Evolutionary conservation across 495 filamentous ascomycete genomes (phyloP).

Genomic region (Massariosphaeria phaeospora): DNA sequence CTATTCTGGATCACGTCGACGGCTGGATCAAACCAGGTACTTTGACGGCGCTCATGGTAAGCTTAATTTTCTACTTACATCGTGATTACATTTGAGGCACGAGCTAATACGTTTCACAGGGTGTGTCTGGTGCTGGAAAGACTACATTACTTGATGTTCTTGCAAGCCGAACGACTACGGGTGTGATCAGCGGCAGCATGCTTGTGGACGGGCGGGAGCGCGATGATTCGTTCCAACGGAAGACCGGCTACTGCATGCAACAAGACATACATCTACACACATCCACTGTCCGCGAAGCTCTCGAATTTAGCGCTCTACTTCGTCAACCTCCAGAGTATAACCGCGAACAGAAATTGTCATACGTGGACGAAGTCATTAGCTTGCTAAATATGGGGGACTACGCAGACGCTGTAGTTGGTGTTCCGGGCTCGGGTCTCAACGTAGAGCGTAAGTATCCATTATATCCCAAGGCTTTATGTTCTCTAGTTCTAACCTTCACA

Average conservation of each 20-base stretch:
- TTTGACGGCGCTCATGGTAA: slow-evolving; percentile 30
- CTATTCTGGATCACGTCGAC: slow-evolving; percentile 23
- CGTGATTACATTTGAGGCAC: no score
- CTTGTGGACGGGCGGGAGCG: slow-evolving; percentile 15
- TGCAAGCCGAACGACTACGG: slow-evolving; percentile 16
- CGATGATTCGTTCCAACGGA: slow-evolving; percentile 23
- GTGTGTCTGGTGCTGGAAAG: slow-evolving; percentile 32
- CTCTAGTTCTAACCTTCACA: no score
- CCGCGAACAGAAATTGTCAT: slow-evolving; percentile 9
- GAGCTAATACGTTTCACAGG: slow-evolving; percentile 4
- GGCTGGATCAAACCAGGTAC: slow-evolving; percentile 32
- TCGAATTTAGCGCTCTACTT: slow-evolving; percentile 28
- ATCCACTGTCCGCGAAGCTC: slow-evolving; percentile 27
- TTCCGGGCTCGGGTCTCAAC: slow-evolving; percentile 25
- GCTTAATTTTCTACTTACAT: background rate
- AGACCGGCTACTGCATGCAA: slow-evolving; percentile 30
- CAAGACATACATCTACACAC: slow-evolving; percentile 30
- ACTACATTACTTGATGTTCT: slow-evolving; percentile 28
- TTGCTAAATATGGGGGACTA: slow-evolving; percentile 27
- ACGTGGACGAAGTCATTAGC: slow-evolving; percentile 28
- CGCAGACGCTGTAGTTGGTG: slow-evolving; percentile 29
- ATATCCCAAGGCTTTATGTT: no score
- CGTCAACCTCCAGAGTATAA: slow-evolving; percentile 33
- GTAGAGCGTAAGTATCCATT: no score
- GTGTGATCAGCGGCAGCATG: slow-evolving; percentile 23